A percentile compares a stretch with the other conserved stretches of the same genome.
Conservation (phyloP, 2,329 filamentous ascomycete genomes). For the Penicillium fuscoglaucum region DNA sequence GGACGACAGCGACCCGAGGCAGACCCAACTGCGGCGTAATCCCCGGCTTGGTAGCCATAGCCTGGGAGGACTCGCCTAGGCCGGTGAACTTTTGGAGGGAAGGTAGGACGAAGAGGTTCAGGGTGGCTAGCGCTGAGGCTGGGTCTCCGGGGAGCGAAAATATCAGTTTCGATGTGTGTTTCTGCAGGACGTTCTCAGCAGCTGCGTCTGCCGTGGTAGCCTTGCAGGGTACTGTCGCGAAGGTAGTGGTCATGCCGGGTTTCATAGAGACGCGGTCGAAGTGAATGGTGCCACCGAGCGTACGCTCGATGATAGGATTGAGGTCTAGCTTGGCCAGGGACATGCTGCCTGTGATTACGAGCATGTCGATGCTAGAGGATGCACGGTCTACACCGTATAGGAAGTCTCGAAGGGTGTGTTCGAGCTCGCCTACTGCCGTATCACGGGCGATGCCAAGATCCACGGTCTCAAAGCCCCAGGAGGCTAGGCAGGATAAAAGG, state of each 20-base stretch:
- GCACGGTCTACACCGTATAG: background rate
- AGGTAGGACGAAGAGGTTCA: constrained; percentile 89
- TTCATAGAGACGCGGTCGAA: constrained; percentile 97
- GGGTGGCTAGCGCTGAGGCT: constrained; percentile 84
- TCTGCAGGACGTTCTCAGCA: constrained; percentile 43
- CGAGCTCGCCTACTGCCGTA: constrained; percentile 64
- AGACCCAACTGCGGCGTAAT: constrained; percentile 63
- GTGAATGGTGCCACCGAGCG: constrained; percentile 83
- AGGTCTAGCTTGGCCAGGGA: constrained; percentile 97
- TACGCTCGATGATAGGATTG: constrained; percentile 85
- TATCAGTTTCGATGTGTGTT: constrained; percentile 65
- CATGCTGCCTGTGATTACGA: constrained; percentile 58
- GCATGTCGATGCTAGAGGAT: background rate
- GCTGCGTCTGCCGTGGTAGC: background rate
- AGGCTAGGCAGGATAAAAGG: constrained; percentile 70
- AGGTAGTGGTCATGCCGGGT: constrained; percentile 94
- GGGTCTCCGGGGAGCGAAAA: constrained; percentile 93
- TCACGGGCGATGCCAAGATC: constrained; percentile 75
- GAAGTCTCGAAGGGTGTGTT: constrained; percentile 65
- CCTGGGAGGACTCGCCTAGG: constrained; percentile 39
- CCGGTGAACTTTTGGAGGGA: constrained; percentile 75
- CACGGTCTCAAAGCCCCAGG: constrained; percentile 72
- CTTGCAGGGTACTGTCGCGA: constrained; percentile 76
- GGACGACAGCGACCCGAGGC: constrained; percentile 66
- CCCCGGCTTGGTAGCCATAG: constrained; percentile 8